These are phyloP conservation scores for Trametes villosa DNA, from an alignment of 768 basidiomycete species.

Conservation along the genomic window DNA sequence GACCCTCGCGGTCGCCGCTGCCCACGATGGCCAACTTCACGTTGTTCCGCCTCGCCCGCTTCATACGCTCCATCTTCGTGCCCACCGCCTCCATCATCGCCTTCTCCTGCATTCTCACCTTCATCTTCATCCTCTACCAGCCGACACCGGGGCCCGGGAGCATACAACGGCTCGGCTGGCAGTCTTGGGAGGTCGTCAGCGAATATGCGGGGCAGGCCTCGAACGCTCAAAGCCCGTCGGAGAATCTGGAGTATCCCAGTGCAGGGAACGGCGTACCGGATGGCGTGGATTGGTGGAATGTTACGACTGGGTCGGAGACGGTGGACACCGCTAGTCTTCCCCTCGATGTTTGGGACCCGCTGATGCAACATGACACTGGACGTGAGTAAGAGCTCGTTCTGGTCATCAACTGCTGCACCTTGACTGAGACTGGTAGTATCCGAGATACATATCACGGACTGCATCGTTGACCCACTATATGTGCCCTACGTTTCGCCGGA, in stretches of 20 bases:
- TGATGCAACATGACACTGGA: slow-evolving; percentile 77
- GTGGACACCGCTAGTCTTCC: slow-evolving; percentile 74
- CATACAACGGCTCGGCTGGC: slow-evolving; percentile 82
- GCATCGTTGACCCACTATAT: slow-evolving; percentile 64
- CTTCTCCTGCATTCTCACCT: slow-evolving; percentile 75
- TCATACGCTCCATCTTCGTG: slow-evolving; percentile 55
- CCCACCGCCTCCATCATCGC: slow-evolving; percentile 64
- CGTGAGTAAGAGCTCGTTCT: slow-evolving; percentile 40
- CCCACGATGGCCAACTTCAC: slow-evolving; percentile 33
- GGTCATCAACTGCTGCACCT: background rate
- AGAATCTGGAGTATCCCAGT: background rate
- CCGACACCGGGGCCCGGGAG: slow-evolving; percentile 73
- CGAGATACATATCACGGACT: slow-evolving; percentile 74
- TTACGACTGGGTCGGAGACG: slow-evolving; percentile 43
- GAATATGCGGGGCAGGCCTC: slow-evolving; percentile 23
- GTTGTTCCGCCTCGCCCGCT: slow-evolving; percentile 48
- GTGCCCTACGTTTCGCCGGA: slow-evolving; percentile 41
- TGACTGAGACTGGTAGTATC: slow-evolving; percentile 55
- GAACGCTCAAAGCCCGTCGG: background rate
- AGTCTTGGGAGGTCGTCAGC: slow-evolving; percentile 76
- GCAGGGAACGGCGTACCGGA: slow-evolving; percentile 23
- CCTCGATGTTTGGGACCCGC: slow-evolving; percentile 77
- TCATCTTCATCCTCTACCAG: slow-evolving; percentile 82
- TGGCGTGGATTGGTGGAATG: slow-evolving; percentile 74
- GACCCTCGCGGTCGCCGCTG: background rate